These are phyloP conservation scores for Kodamaea kaohsiungensis DNA, from an alignment of 805 yeast genomes.

Conservation along the genomic window DNA sequence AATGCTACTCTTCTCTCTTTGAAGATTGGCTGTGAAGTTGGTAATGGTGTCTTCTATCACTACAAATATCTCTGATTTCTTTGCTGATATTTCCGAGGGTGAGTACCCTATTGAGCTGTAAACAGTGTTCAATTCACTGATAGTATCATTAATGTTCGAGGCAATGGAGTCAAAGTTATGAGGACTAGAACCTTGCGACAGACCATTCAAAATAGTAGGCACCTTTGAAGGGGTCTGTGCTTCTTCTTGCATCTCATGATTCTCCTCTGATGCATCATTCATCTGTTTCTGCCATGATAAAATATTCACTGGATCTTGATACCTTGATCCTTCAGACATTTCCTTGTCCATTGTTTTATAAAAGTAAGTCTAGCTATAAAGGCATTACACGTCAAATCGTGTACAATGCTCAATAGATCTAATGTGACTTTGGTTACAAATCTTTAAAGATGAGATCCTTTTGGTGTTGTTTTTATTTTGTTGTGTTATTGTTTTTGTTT, in stretches of 20 bases:
- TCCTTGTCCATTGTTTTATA: background rate
- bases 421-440: background rate
- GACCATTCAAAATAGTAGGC: slow-evolving; percentile 7
- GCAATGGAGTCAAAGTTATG: slow-evolving; percentile 30
- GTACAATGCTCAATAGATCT: background rate
- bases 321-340: background rate
- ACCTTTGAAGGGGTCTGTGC: slow-evolving; percentile 1
- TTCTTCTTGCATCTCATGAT: background rate
- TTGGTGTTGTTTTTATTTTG: slow-evolving; percentile 3
- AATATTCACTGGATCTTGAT: slow-evolving; percentile 2
- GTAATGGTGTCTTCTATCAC: slow-evolving; percentile 51
- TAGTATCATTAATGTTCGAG: slow-evolving; percentile 35
- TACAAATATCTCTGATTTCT: slow-evolving; percentile 51
- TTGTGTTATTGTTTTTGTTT: slow-evolving; percentile 5
- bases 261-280: slow-evolving; percentile 1
- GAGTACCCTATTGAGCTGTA: slow-evolving; percentile 59
- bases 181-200: background rate
- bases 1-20: slow-evolving; percentile 38
- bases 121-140: slow-evolving; percentile 43
- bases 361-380: background rate
- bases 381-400: background rate
- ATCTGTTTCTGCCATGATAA: slow-evolving; percentile 9
- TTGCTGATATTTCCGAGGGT: slow-evolving; percentile 46
- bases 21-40: slow-evolving; percentile 33
- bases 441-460: background rate